These are phyloP conservation scores for Streptanthus diversifolius DNA, from an alignment of 345 rosid species.

Conservation along the genomic window DNA sequence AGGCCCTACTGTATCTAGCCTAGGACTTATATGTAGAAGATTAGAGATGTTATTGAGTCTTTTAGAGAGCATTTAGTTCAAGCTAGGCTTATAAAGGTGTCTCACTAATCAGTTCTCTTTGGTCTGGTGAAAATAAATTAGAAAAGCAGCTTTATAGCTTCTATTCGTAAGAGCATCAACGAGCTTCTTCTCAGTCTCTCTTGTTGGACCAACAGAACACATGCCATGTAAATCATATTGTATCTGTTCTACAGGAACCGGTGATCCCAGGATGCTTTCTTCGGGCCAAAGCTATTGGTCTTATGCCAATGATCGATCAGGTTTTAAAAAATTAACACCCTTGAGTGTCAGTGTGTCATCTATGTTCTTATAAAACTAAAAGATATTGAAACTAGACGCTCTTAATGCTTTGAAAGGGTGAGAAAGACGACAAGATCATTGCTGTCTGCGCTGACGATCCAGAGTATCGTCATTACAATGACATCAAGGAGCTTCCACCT, in stretches of 20 bases:
- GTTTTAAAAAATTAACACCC: slow-evolving; percentile 36
- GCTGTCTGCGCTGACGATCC: slow-evolving; percentile 99
- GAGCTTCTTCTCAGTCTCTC: background rate
- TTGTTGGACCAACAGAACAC: background rate
- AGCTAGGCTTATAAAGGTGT: background rate
- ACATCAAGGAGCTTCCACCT: slow-evolving; percentile 90
- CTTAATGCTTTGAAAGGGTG: slow-evolving; percentile 54
- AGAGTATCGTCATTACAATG: slow-evolving; percentile 87
- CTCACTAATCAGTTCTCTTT: background rate
- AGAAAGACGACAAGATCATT: slow-evolving; percentile 98
- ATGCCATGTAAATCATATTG: slow-evolving; percentile 4
- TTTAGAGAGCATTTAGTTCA: background rate
- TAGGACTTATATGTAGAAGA: slow-evolving; percentile 5
- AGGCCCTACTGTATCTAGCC: slow-evolving; percentile 2
- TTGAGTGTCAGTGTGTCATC: slow-evolving; percentile 14
- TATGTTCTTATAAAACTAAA: background rate
- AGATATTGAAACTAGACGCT: background rate
- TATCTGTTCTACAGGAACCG: slow-evolving; percentile 60
- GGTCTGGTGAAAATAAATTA: background rate
- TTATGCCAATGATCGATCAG: slow-evolving; percentile 99
- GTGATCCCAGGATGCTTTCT: slow-evolving; percentile 98
- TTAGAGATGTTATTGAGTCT: background rate
- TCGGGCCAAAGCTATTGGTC: slow-evolving; percentile 94
- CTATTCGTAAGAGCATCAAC: background rate
- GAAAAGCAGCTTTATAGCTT: background rate